Conservation (phyloP, 2,329 filamentous ascomycete genomes). For the Arthrobotrys musiformis region DNA sequence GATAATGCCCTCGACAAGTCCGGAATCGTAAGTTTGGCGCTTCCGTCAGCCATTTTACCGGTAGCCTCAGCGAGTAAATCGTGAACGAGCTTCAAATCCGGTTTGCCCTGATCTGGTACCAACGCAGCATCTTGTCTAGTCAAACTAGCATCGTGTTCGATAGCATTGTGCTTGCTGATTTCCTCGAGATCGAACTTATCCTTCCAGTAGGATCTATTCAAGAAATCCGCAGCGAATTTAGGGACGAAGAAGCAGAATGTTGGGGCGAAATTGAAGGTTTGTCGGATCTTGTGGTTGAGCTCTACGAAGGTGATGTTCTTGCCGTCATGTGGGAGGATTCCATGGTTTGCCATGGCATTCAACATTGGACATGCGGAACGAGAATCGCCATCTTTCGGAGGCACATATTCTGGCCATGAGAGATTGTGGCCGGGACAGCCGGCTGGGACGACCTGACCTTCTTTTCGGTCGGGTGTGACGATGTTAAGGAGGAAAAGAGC, state of each 20-base stretch:
- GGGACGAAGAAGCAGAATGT: conserved; percentile 58
- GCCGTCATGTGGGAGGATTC: conserved; percentile 66
- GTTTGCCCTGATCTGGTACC: conserved; percentile 62
- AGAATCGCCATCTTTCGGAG: conserved; percentile 62
- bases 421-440: conserved; percentile 61
- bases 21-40: conserved; percentile 61
- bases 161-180: conserved; percentile 55
- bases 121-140: conserved; percentile 62
- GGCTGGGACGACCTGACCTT: conserved; percentile 62
- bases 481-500: conserved; percentile 62
- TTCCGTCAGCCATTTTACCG: conserved; percentile 61
- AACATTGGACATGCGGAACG: conserved; percentile 66
- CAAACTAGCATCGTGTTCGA: conserved; percentile 58
- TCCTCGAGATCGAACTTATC: conserved; percentile 57
- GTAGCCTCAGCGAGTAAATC: conserved; percentile 62
- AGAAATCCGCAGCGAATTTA: conserved; percentile 64
- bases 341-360: conserved; percentile 68
- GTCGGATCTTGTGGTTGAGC: conserved; percentile 62
- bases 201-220: conserved; percentile 56
- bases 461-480: conserved; percentile 61
- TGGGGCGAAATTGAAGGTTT: conserved; percentile 65
- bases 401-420: conserved; percentile 62
- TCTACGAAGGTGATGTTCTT: conserved; percentile 63
- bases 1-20: conserved; percentile 61
- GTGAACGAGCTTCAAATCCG: conserved; percentile 62